A percentile compares a stretch with the other conserved stretches of the same genome.
These are phyloP conservation scores for Saccharomyces cerevisiae DNA, from an alignment of 805 yeast genomes.

Conservation along the genomic window DNA sequence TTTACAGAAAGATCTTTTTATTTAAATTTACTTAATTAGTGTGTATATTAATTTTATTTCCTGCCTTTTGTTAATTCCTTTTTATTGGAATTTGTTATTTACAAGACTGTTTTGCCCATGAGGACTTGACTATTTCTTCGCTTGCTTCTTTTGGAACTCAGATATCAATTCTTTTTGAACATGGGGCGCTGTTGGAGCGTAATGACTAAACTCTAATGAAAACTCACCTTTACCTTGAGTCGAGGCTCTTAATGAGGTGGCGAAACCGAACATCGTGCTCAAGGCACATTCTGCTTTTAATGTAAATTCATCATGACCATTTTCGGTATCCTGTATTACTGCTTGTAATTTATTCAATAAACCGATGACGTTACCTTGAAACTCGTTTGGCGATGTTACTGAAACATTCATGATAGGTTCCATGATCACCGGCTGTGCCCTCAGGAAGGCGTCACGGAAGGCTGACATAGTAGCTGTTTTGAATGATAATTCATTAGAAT, in stretches of 20 bases:
- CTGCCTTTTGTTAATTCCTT: background rate
- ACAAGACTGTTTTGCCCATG: constrained; percentile 1
- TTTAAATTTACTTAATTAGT: background rate
- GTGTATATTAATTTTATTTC: background rate
- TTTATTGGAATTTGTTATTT: constrained; percentile 1
- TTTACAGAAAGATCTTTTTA: background rate
- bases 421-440: constrained; percentile 76
- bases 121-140: constrained; percentile 27
- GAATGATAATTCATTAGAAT: constrained; percentile 92
- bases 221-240: constrained; percentile 99
- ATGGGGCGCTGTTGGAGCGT: constrained; percentile 84
- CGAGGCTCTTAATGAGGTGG: constrained; percentile 87
- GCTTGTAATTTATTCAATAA: constrained; percentile 88
- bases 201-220: constrained; percentile 86
- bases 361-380: constrained; percentile 90
- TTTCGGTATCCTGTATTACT: constrained; percentile 86
- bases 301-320: constrained; percentile 89
- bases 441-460: constrained; percentile 81
- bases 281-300: constrained; percentile 93
- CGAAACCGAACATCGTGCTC: constrained; percentile 93
- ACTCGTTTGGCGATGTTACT: constrained; percentile 90
- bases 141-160: constrained; percentile 59
- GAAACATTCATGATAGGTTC: constrained; percentile 96
- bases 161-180: constrained; percentile 85
- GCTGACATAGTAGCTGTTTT: constrained; percentile 88